Base-by-base conservation (phyloP, 176 grass and related monocot species). In the Rhynchospora breviuscula region DNA sequence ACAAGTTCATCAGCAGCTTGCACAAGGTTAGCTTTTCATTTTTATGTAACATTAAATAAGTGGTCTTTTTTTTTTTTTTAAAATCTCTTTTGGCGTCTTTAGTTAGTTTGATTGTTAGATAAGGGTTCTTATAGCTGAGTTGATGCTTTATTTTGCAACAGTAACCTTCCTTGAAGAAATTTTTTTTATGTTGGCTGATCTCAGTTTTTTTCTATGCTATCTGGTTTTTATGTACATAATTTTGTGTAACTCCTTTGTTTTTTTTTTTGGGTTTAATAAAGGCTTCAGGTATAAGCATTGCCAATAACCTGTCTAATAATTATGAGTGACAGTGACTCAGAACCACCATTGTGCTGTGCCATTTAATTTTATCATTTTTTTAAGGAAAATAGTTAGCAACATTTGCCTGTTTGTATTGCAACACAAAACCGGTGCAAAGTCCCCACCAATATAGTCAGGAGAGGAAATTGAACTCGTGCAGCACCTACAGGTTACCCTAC, bases 1-100 rank as follows among this genome's bases (percentile, higher is more conserved):
- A 99, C 81, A 99, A 89, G 82, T 99, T 95, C 84, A 92, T 99
- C 17, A 93, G 91, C 74, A 88, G 89, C 12, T 88, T 91, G 3
- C 90, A 87, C 19, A 81, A 98, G 90, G 95, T 98, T 65, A 88
- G 91, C 40, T 86, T 10, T 31, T 7, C 33, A 59, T 56, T 58
- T 8, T 12, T 8, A 77, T 11, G 43, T 60, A 26, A 17, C 9
- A 15, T 47, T 67, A 77, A 57, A 57, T 26, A 2, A 49, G 6
- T 73, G 44, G 9, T 4, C 10, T 8, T 52, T 52, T 52, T 11
- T 0, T 40, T 40, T 40, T 40, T 40, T 23, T 23, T 73, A 51
- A 2, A 23, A 49, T 73, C n/a, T 73, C 69, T 49, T 25, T 73
- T 49, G 69, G 69, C 48, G 8, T 22, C 45, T 48, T 21, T 6